phyloP scores from a whole-genome alignment of 2,329 filamentous ascomycete genomes.

The Alternaria longipes region DNA sequence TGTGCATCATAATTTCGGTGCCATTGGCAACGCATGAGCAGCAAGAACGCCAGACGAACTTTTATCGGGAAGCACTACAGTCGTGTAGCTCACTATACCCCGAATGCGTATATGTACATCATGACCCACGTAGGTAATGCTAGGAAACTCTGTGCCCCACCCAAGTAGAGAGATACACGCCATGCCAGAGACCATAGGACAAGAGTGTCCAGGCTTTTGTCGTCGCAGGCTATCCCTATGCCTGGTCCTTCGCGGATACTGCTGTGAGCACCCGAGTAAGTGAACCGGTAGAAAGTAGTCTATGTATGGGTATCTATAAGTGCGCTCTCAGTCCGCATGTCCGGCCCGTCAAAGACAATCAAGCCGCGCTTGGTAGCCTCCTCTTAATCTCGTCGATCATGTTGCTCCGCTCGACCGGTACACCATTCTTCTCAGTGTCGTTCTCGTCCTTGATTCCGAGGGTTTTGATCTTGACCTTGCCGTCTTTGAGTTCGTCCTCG shows the following conservation, averaged over 20 bases:
- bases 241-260: neutral
- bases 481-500: constrained; percentile 84
- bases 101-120: neutral
- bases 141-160: neutral
- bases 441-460: constrained; percentile 76
- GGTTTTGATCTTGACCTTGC: constrained; percentile 89
- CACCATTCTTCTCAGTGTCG: constrained; percentile 89
- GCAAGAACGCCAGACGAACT: neutral
- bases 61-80: neutral
- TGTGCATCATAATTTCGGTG: constrained; percentile 1
- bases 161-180: neutral
- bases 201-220: neutral
- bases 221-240: neutral
- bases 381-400: constrained; percentile 71
- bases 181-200: neutral
- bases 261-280: neutral
- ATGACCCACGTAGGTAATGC: neutral
- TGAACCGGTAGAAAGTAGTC: constrained; percentile 14
- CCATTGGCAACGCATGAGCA: neutral
- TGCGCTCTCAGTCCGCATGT: constrained; percentile 1
- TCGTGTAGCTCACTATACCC: neutral
- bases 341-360: neutral
- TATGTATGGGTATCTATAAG: constrained; percentile 23
- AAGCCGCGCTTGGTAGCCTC: constrained; percentile 52
- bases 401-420: constrained; percentile 72